phyloP scores from a whole-genome alignment of 1,139 yeast species.

The Candida sanyaensis region DNA sequence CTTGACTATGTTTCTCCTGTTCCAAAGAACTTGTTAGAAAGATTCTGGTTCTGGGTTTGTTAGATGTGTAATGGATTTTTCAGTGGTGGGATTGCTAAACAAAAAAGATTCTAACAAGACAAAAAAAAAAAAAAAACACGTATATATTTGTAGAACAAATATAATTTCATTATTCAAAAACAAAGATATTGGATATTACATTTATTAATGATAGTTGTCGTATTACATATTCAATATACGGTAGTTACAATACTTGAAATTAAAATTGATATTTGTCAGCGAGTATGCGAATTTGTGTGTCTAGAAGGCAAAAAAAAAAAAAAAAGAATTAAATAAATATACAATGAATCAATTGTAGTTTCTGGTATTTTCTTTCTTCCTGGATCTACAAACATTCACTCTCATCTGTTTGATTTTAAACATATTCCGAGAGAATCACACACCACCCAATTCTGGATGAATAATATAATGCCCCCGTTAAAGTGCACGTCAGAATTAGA shows the following conservation, averaged over 20 bases:
- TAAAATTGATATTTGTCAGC: too few species aligned
- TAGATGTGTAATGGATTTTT: constrained; percentile 20
- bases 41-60: constrained; percentile 43
- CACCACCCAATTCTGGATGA: too few species aligned
- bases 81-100: constrained; percentile 24
- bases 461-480: too few species aligned
- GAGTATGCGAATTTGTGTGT: neutral
- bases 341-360: too few species aligned
- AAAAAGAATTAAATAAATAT: too few species aligned
- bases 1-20: constrained; percentile 23
- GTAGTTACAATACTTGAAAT: neutral
- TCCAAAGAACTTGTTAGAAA: constrained; percentile 36
- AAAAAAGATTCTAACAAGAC: neutral
- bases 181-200: too few species aligned
- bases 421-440: too few species aligned
- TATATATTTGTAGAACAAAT: neutral
- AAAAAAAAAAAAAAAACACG: neutral
- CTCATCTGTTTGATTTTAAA: too few species aligned
- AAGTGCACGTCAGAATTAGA: constrained; percentile 2
- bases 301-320: neutral
- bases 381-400: too few species aligned
- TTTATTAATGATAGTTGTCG: too few species aligned
- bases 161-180: neutral
- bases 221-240: too few species aligned
- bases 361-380: neutral